A percentile compares a stretch with the other conserved stretches of the same genome.
Evolutionary conservation across 2,329 filamentous ascomycete species (phyloP).

Genomic region (Cladosporium cucumerinum): DNA sequence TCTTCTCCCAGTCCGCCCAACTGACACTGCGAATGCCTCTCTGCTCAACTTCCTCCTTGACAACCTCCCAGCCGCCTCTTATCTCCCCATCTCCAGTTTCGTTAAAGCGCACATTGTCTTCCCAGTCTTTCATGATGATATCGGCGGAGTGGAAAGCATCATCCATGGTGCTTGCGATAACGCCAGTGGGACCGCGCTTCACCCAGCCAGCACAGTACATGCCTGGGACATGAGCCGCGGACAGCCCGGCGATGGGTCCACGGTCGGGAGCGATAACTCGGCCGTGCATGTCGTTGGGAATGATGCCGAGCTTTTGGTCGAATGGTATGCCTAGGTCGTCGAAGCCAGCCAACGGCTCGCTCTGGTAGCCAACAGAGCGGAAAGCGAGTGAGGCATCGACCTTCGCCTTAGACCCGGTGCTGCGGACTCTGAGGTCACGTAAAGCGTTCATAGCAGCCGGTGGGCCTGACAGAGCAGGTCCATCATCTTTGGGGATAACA

Average conservation of each 20-base stretch:
- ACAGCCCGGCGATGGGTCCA: constrained; percentile 40
- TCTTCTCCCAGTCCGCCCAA: constrained; percentile 84
- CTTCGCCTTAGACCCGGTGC: constrained; percentile 32
- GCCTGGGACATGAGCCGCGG: constrained; percentile 59
- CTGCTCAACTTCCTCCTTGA: constrained; percentile 58
- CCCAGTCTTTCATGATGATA: constrained; percentile 76
- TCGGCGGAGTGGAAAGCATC: constrained; percentile 91
- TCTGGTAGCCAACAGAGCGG: constrained; percentile 92
- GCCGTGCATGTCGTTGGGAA: constrained; percentile 78
- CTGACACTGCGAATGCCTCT: constrained; percentile 61
- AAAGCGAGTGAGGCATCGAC: constrained; percentile 73
- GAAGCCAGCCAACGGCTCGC: constrained; percentile 72
- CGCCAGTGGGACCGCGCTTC: constrained; percentile 88
- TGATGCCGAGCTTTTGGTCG: constrained; percentile 67
- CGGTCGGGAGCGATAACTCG: constrained; percentile 55
- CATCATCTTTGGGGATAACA: constrained; percentile 11
- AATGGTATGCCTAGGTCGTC: constrained; percentile 72
- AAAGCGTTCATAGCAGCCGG: constrained; percentile 27
- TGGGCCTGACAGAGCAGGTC: constrained; percentile 1
- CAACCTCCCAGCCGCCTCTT: constrained; percentile 69
- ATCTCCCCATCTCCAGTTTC: constrained; percentile 39
- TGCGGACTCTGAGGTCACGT: constrained; percentile 27
- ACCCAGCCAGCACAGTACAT: constrained; percentile 96
- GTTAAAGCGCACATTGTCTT: constrained; percentile 43
- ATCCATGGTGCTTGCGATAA: constrained; percentile 93